phyloP scores from a whole-genome alignment of 768 basidiomycete genomes.

The Sarcodon sp. region DNA sequence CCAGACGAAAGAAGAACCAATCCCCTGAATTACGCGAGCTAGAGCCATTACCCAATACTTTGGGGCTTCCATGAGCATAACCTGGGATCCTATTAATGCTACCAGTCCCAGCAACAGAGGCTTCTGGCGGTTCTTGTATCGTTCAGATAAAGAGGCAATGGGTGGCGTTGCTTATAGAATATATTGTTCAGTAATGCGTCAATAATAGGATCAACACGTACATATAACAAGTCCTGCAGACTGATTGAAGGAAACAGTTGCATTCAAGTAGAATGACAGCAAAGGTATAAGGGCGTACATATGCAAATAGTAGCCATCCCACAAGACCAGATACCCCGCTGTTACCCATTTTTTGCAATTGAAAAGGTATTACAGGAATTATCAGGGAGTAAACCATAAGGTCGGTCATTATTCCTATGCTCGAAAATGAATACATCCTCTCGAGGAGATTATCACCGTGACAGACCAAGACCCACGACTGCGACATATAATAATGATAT shows the following conservation, averaged over 20 bases:
- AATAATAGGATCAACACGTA: slow-evolving; percentile 4
- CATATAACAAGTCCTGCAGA: slow-evolving; percentile 20
- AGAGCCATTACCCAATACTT: slow-evolving; percentile 24
- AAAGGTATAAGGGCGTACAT: slow-evolving; percentile 13
- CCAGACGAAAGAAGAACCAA: slow-evolving; percentile 27
- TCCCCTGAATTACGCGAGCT: slow-evolving; percentile 24
- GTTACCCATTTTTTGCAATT: slow-evolving; percentile 21
- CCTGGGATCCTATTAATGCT: slow-evolving; percentile 20
- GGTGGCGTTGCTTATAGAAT: slow-evolving; percentile 18
- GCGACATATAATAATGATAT: neutral
- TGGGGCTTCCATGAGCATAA: slow-evolving; percentile 26
- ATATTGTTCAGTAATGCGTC: neutral
- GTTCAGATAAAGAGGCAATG: slow-evolving; percentile 22
- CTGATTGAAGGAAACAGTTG: slow-evolving; percentile 6
- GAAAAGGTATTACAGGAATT: slow-evolving; percentile 26
- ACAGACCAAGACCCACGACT: slow-evolving; percentile 17
- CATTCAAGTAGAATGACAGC: neutral
- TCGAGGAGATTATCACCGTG: neutral
- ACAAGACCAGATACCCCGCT: slow-evolving; percentile 18
- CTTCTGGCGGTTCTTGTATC: slow-evolving; percentile 16
- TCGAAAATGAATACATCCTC: neutral
- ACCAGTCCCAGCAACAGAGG: slow-evolving; percentile 19
- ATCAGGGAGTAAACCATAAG: slow-evolving; percentile 24
- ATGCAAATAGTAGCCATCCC: slow-evolving; percentile 28
- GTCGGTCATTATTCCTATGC: slow-evolving; percentile 19